Conservation (phyloP, 495 filamentous ascomycete genomes). For the Tuber aestivum region DNA sequence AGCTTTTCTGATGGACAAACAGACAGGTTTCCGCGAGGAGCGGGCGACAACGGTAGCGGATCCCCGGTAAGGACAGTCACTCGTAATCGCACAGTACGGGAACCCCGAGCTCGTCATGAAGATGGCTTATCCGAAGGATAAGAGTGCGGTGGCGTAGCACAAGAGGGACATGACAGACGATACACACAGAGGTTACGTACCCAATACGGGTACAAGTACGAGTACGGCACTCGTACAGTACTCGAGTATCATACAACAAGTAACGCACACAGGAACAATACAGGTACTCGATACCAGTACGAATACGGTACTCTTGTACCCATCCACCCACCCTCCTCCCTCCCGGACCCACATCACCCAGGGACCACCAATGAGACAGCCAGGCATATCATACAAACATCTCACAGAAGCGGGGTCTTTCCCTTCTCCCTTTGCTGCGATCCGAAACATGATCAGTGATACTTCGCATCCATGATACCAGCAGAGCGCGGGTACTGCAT, state of each 20-base stretch:
- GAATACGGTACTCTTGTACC: background rate
- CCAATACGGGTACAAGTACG: background rate
- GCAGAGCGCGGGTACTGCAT: background rate
- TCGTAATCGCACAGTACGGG: background rate
- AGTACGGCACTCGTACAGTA: background rate
- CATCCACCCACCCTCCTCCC: background rate
- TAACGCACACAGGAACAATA: background rate
- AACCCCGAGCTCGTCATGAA: background rate
- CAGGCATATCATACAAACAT: background rate
- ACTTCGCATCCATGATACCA: background rate
- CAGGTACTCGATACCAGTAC: background rate
- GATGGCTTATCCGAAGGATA: background rate
- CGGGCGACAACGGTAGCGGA: background rate
- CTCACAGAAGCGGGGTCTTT: conserved; percentile 3
- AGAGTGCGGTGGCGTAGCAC: background rate
- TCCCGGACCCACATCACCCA: background rate
- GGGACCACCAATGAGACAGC: background rate
- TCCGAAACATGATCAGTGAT: conserved; percentile 5
- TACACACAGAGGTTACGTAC: background rate
- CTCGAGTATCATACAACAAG: no score
- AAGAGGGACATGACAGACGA: background rate
- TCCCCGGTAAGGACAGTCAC: background rate
- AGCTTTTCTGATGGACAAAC: background rate
- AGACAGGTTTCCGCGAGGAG: background rate
- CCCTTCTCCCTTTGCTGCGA: background rate